Evolutionary conservation across 148 eudicot genomes (phyloP), one percentile per base, ranked within the genome.

Genomic region (Euryodendron excelsum): DNA sequence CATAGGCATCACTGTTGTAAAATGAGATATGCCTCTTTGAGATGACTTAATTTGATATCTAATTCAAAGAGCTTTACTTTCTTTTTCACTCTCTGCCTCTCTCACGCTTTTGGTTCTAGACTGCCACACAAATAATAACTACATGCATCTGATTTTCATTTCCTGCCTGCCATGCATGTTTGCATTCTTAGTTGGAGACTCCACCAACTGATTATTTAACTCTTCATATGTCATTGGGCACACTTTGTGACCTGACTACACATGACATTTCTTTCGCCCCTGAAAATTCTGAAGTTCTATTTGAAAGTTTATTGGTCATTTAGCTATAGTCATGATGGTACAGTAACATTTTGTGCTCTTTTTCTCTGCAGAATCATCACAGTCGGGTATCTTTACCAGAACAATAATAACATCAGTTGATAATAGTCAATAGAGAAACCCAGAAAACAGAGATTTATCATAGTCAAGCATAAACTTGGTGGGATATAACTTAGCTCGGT

Each of bases 91-190:
- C n/a, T n/a, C n/a, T n/a, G n/a, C n/a, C n/a, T n/a, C n/a, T n/a
- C n/a, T n/a, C n/a, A n/a, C n/a, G n/a, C n/a, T n/a, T n/a, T n/a
- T n/a, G n/a, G n/a, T n/a, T n/a, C n/a, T n/a, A n/a, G n/a, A n/a
- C n/a, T n/a, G n/a, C n/a, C n/a, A n/a, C n/a, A n/a, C n/a, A n/a
- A n/a, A n/a, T n/a, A n/a, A n/a, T n/a, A n/a, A n/a, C n/a, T n/a
- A n/a, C n/a, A n/a, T n/a, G n/a, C n/a, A n/a, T n/a, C n/a, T n/a
- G 31, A 50, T 66, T 59, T 55, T 55, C 75, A 59, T 27, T 48
- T 48, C 25, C 60, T 55, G 60, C 60, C 60, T 18, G 25, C 60
- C 60, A 55, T 0, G 60, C 60, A 4, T n/a, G 0, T 21, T 55
- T 20, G n/a, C 15, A 60, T 60, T 27, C 15, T 28, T 60, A 60